phyloP scores from a whole-genome alignment of 2,329 filamentous ascomycete species.

The Colletotrichum karsti region DNA sequence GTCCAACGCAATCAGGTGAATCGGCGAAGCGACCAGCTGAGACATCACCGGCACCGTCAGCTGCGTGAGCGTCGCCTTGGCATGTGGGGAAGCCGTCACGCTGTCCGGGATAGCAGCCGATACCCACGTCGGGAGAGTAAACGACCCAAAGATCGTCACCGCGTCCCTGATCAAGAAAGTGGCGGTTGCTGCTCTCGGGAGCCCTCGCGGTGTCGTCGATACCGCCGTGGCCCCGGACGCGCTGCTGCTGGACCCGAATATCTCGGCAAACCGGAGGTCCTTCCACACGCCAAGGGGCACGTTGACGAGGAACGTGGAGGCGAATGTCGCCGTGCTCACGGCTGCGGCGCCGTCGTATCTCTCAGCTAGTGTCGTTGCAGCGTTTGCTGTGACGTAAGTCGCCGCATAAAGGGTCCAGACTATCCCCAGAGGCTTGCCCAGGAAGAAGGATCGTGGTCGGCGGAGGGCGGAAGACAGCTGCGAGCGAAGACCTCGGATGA shows the following conservation, averaged over 20 bases:
- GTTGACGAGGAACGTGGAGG: conserved; percentile 39
- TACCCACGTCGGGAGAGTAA: conserved; percentile 37
- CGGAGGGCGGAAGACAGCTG: conserved; percentile 24
- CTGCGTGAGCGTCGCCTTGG: conserved; percentile 37
- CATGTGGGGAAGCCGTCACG: conserved; percentile 32
- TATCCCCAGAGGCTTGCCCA: conserved; percentile 35
- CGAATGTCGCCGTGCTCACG: conserved; percentile 32
- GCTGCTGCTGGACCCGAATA: conserved; percentile 35
- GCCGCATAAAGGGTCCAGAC: conserved; percentile 39
- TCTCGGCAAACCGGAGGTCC: conserved; percentile 39
- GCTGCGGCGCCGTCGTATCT: conserved; percentile 33
- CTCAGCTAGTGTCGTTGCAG: conserved; percentile 35
- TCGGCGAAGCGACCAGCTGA: conserved; percentile 39
- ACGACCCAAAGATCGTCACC: conserved; percentile 42
- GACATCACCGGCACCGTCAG: conserved; percentile 39
- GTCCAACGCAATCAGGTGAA: conserved; percentile 36
- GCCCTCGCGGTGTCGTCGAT: conserved; percentile 13
- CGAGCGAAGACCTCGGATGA: conserved; percentile 20
- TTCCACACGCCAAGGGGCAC: conserved; percentile 42
- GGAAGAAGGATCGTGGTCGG: conserved; percentile 34
- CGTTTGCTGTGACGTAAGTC: conserved; percentile 39
- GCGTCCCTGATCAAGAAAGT: conserved; percentile 39
- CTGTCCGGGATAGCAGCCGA: conserved; percentile 36
- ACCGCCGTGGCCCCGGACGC: neutral
- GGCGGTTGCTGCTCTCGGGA: conserved; percentile 35